phyloP scores from a whole-genome alignment of 768 basidiomycete species.

The Arthromyces matolae region DNA sequence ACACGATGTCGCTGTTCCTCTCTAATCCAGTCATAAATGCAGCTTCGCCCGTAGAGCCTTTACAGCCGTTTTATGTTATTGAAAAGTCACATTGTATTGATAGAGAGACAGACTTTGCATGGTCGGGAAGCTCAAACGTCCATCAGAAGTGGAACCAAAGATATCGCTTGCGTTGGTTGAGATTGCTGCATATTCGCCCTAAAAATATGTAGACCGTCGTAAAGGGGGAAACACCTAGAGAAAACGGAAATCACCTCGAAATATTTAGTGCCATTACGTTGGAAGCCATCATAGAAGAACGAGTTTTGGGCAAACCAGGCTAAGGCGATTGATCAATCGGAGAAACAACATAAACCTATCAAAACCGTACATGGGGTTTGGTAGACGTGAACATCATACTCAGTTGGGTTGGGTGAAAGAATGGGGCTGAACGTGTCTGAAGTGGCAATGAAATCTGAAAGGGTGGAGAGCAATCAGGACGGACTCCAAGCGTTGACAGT shows the following conservation, averaged over 20 bases:
- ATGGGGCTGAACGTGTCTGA: conserved; percentile 33
- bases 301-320: conserved; percentile 36
- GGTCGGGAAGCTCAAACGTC: conserved; percentile 48
- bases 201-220: background rate
- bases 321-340: too few species aligned
- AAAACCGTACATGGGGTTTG: conserved; percentile 44
- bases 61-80: too few species aligned
- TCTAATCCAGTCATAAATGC: conserved; percentile 64
- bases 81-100: too few species aligned
- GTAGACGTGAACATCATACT: conserved; percentile 56
- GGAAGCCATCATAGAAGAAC: conserved; percentile 30
- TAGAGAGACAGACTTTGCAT: conserved; percentile 38
- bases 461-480: too few species aligned
- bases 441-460: conserved; percentile 51
- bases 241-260: conserved; percentile 32
- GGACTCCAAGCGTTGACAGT: too few species aligned
- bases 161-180: conserved; percentile 43
- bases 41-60: conserved; percentile 50
- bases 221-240: background rate
- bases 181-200: conserved; percentile 56
- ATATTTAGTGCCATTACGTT: conserved; percentile 50
- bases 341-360: too few species aligned
- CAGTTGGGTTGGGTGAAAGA: conserved; percentile 40
- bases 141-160: conserved; percentile 37
- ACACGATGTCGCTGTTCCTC: conserved; percentile 36